Evolutionary conservation across 1,284 basidiomycete genomes (phyloP), one percentile per base, ranked within the genome.

Genomic region (Microbotryum lychnidis-dioicae): DNA sequence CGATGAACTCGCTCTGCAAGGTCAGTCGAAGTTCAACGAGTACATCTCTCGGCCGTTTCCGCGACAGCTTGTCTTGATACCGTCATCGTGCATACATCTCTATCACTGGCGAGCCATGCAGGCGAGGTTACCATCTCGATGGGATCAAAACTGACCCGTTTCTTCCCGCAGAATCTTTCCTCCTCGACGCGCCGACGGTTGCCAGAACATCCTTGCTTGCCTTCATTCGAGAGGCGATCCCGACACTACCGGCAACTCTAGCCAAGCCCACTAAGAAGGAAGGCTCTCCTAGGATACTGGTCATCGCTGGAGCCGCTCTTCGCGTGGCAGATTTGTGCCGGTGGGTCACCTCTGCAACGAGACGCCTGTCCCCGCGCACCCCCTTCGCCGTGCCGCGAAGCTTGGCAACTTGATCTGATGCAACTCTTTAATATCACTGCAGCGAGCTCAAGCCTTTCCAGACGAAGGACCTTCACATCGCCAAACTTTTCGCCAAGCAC

Each of bases 401-500:
- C 14, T 42, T 12, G 12, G 37, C 6, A 6, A 5, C 12, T 18
- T 42, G 37, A 18, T 42, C 37, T 42, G 37, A 42, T 42, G 14
- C 4, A n/a, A 21, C 20, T 81, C 77, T 27, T 23, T 8, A 1
- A 23, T 53, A 27, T 31, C n/a, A 63, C 8, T 25, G n/a, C 77
- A 89, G 62, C 77, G 83, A 69, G 84, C 85, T 57, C 83, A 87
- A 56, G 50, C 46, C 57, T 9, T 63, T 68, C 51, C 63, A 61
- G 50, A 69, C 57, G n/a, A 89, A 87, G 74, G 84, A 87, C 61
- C 87, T 85, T 31, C 87, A 89, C 65, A 83, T 90, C 48, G 88
- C 86, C 33, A 91, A 91, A 60, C 69, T 74, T 27, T 91, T 91
- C 70, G 87, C 89, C 50, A 88, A 84, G 75, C 89, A 91, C 73